These are phyloP conservation scores for Xylogone sp. DNA, from an alignment of 2,329 filamentous ascomycete species.

Conservation along the genomic window DNA sequence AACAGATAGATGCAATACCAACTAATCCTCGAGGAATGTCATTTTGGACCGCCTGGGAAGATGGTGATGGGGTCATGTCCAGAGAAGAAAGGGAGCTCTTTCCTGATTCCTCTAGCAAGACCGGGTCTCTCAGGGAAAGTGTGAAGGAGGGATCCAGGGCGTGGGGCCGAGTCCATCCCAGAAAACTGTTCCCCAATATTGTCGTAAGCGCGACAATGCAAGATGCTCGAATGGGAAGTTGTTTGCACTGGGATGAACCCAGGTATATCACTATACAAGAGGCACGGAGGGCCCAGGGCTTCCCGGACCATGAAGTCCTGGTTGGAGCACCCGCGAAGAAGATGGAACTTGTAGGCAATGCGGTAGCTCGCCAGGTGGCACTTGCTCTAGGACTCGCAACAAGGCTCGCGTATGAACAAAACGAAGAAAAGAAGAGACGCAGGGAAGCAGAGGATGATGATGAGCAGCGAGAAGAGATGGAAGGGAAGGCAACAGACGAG, in stretches of 20 bases:
- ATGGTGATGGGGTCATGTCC: constrained; percentile 33
- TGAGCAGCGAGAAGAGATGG: constrained; percentile 4
- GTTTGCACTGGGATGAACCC: constrained; percentile 63
- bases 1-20: constrained; percentile 55
- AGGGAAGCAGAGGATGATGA: constrained; percentile 4
- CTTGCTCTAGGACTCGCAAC: constrained; percentile 62
- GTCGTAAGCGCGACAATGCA: constrained; percentile 47
- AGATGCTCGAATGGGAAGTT: constrained; percentile 52
- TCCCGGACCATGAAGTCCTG: constrained; percentile 66
- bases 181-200: constrained; percentile 58
- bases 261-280: constrained; percentile 64
- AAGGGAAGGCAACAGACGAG: background rate
- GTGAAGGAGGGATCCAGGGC: constrained; percentile 21
- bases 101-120: constrained; percentile 20
- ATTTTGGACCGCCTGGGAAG: constrained; percentile 42
- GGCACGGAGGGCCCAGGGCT: constrained; percentile 63
- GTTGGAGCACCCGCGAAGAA: constrained; percentile 54
- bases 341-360: constrained; percentile 70
- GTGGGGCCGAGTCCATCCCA: constrained; percentile 50
- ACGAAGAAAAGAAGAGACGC: no score
- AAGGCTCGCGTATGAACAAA: background rate
- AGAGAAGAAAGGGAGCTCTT: constrained; percentile 37
- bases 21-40: constrained; percentile 51
- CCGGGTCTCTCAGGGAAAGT: constrained; percentile 15
- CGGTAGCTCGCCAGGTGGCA: constrained; percentile 66